phyloP scores from a whole-genome alignment of 306 rosid genomes.

The Macrotyloma uniflorum region DNA sequence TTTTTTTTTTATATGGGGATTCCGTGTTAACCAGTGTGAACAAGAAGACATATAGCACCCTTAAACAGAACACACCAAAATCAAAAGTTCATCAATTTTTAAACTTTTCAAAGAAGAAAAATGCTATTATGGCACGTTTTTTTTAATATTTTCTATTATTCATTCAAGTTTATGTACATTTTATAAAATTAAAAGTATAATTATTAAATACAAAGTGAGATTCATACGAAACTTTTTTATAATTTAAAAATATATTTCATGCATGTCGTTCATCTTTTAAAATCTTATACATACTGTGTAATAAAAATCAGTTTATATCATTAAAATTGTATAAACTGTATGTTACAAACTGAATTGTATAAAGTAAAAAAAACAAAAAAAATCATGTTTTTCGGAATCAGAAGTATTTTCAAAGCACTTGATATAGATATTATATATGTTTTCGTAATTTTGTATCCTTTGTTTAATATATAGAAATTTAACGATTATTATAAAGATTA shows the following conservation, averaged over 20 bases:
- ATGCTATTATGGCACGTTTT: neutral
- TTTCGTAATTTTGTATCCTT: too few relatives aligned
- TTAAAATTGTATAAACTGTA: neutral
- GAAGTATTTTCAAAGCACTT: neutral
- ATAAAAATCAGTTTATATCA: neutral
- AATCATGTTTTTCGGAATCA: neutral
- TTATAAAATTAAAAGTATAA: neutral
- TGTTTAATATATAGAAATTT: too few relatives aligned
- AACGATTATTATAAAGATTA: neutral
- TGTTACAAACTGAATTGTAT: neutral
- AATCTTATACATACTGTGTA: too few relatives aligned
- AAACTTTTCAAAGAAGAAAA: neutral
- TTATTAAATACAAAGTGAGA: neutral
- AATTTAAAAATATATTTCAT: neutral
- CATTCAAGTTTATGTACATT: neutral
- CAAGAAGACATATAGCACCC: neutral
- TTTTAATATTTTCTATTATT: neutral
- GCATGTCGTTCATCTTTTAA: neutral
- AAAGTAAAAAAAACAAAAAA: too few relatives aligned
- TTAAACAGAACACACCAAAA: neutral
- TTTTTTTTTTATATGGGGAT: neutral
- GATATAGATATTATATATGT: too few relatives aligned
- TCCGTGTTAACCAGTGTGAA: slow-evolving; percentile 26
- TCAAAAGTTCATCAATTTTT: neutral
- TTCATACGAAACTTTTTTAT: neutral